Base-by-base conservation (phyloP, 169 alveolate genomes). In the Cryptosporidium sp. region DNA sequence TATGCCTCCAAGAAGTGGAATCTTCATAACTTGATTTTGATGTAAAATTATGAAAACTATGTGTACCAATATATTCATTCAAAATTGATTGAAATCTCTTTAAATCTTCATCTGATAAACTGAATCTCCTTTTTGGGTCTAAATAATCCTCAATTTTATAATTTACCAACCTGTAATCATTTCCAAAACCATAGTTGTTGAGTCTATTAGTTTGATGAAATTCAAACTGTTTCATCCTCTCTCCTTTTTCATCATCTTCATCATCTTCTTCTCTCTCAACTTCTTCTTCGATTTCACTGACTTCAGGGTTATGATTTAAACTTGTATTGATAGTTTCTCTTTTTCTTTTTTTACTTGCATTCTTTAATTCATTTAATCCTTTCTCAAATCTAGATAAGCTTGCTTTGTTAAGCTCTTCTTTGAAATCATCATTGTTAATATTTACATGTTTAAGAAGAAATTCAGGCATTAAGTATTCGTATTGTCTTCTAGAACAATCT, bases 401-500 rank as follows among this genome's bases (percentile, higher is more conserved):
- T 18, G 39, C 89, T 29, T 44, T 44, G 14, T 26, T 18, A 29
- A 80, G 56, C 56, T 80, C 89, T 39, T 45, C 37, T 60, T 48
- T 33, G 10, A 73, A 39, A 44, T 48, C 89, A 1, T 61, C 61
- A 26, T 80, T 67, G 45, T 12, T 62, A 14, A 80, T 39, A 12
- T 6, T 39, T 16, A 65, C 89, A n/a, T 75, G 89, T 6, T 29
- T 60, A 8, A 80, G 35, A 12, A 94, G 84, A 71, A 84, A 94
- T 23, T 70, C 93, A 12, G 97, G 97, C 68, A 94, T 60, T 44
- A 94, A 75, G 75, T 94, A 94, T 62, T 94, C 97, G 37, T 94
- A 94, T 44, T 75, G 94, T 37, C 97, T 92, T 69, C 93, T 93
- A 8, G 96, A 94, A 85, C 97, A 94, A 85, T 93, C 92, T 37